phyloP scores from a whole-genome alignment of 768 basidiomycete genomes.

The Boletus huronensis region DNA sequence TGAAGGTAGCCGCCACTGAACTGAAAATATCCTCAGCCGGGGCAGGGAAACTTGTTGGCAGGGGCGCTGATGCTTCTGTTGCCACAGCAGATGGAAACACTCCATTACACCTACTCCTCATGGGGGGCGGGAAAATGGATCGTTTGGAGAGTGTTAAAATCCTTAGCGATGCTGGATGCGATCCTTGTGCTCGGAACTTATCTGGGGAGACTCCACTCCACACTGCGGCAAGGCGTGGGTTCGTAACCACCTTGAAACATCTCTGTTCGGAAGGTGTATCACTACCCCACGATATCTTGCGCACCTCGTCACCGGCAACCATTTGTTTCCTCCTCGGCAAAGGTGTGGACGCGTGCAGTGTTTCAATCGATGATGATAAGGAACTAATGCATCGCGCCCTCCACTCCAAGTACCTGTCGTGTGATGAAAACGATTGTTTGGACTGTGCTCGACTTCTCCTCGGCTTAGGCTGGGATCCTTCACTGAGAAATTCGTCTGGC shows the following conservation, averaged over 20 bases:
- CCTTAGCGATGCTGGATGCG: slow-evolving; percentile 2
- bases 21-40: not conserved
- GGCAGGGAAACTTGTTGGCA: not conserved
- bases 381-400: not conserved
- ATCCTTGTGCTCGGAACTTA: not conserved
- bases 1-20: not conserved
- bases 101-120: not conserved
- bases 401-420: not conserved
- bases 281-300: not conserved
- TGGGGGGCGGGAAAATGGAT: not conserved
- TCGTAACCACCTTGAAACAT: not conserved
- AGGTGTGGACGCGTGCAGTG: not conserved
- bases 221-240: not conserved
- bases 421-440: not conserved
- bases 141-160: not conserved
- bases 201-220: not conserved
- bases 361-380: not conserved
- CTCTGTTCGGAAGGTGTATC: not conserved
- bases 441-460: not conserved
- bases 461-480: not conserved
- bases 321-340: not conserved
- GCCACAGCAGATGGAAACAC: no score
- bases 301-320: not conserved
- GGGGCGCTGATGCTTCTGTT: no score
- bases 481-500: not conserved